These are phyloP conservation scores for Casuarina glauca DNA, from an alignment of 306 rosid genomes.

Conservation along the genomic window DNA sequence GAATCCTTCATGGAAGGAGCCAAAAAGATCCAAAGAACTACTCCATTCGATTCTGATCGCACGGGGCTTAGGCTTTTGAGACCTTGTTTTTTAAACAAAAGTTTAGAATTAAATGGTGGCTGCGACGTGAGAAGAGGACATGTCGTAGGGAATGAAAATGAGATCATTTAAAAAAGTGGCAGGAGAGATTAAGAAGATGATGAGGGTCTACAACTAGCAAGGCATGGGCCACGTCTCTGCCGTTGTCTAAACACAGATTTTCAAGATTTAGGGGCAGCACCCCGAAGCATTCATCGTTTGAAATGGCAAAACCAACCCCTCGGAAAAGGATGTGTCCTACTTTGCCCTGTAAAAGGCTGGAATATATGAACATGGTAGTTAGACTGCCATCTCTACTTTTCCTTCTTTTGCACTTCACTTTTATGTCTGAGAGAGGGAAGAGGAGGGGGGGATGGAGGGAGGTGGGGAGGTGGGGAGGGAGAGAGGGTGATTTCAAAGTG, in stretches of 20 bases:
- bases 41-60: constrained; percentile 14
- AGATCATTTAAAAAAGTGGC: constrained; percentile 17
- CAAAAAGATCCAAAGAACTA: constrained; percentile 19
- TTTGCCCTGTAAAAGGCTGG: constrained; percentile 39
- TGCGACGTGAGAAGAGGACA: constrained; percentile 1
- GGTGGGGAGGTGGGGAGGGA: constrained; percentile 23
- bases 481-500: constrained; percentile 33
- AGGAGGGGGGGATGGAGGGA: constrained; percentile 2
- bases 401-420: constrained; percentile 47
- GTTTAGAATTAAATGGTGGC: constrained; percentile 24
- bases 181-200: constrained; percentile 36
- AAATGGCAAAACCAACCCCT: constrained; percentile 51
- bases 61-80: constrained; percentile 24
- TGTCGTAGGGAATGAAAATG: constrained; percentile 22
- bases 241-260: constrained; percentile 27
- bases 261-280: constrained; percentile 44
- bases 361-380: constrained; percentile 67
- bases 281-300: constrained; percentile 54
- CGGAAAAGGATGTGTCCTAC: constrained; percentile 61
- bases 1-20: constrained; percentile 6
- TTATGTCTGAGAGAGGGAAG: constrained; percentile 34
- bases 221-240: constrained; percentile 42
- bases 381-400: constrained; percentile 56
- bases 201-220: constrained; percentile 48
- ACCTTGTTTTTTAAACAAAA: constrained; percentile 2